These are phyloP conservation scores for Pulicaria dysenterica DNA, from an alignment of 129 eudicot genomes.

Conservation along the genomic window DNA sequence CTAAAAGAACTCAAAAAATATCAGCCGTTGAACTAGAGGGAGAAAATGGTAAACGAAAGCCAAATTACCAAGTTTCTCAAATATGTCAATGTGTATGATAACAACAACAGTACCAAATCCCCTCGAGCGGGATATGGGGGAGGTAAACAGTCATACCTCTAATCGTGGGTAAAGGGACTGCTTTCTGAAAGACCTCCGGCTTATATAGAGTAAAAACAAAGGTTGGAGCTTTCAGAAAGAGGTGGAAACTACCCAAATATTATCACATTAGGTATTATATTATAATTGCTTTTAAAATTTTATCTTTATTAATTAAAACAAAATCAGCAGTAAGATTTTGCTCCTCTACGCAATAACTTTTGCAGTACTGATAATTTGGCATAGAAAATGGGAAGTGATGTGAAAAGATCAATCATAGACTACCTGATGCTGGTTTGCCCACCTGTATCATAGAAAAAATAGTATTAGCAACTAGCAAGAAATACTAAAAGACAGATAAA, in stretches of 20 bases:
- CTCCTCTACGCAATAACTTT: conserved; percentile 1
- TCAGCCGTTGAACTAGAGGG: conserved; percentile 26
- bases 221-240: too few relatives aligned
- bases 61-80: not conserved
- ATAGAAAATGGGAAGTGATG: conserved; percentile 12
- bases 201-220: too few relatives aligned
- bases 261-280: too few relatives aligned
- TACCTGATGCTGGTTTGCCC: conserved; percentile 99
- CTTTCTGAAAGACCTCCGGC: too few relatives aligned
- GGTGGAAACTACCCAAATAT: too few relatives aligned
- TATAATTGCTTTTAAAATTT: too few relatives aligned
- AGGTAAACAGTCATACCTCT: too few relatives aligned
- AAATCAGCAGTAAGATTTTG: not conserved
- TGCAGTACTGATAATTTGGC: not conserved
- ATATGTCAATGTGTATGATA: not conserved
- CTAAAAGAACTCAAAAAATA: conserved; percentile 41
- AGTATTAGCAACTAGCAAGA: conserved; percentile 22
- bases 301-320: not conserved
- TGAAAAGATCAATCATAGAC: conserved; percentile 20
- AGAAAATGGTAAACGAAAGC: not conserved
- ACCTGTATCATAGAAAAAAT: conserved; percentile 55
- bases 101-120: too few relatives aligned
- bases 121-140: too few relatives aligned
- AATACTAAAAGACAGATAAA: conserved; percentile 13
- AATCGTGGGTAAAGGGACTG: too few relatives aligned